Evolutionary conservation across 495 filamentous ascomycete genomes (phyloP), one percentile per base, ranked within the genome.

Genomic region (Podospora pseudopauciseta): DNA sequence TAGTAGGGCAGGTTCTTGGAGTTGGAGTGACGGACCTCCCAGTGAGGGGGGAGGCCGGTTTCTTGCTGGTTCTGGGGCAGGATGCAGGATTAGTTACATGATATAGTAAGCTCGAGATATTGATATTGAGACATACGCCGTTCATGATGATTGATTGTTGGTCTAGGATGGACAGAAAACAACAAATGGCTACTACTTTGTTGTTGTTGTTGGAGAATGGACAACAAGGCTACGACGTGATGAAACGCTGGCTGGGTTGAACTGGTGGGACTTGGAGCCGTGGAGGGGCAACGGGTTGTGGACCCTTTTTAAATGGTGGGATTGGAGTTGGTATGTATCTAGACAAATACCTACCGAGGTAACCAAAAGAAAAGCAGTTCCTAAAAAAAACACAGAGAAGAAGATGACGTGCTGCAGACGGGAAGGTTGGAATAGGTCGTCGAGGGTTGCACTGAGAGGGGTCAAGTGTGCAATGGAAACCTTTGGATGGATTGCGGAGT

Each of bases 1-100:
- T 97, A 99, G 83, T 99, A 99, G 49, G 95, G 95, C 18, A 98
- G 91, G 79, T 95, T 96, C 82, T 97, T 98, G 78, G 92, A 94
- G 81, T 96, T 94, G 77, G 91, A 96, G 81, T 94, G 92, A 73
- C 93, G 92, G 74, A 98, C 92, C 80, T 97, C 93, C 95, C 95
- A 97, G 75, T 87, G 85, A 5, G 86, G 75, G 58, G 95, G 95
- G 65, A 99, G 88, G 75, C 95, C 95, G 71, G 91, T 89, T 57
- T 92, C 90, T 59, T 67, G 67, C 72, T 66, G 32, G 30, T n/a
- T 32, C 23, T 57, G 39, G 4, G 7, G 30, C 30, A 49, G 39
- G 11, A 13, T 49, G 13, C 15, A 49, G 9, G 9, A 13, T 49
- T 13, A 49, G 39, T 49, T 49, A 11, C 39, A 11, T 3, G 39